Percentiles rank a stretch among this genome's conserved stretches.
Conservation (phyloP, 2,329 filamentous ascomycete species). For the Penicillium sp. region DNA sequence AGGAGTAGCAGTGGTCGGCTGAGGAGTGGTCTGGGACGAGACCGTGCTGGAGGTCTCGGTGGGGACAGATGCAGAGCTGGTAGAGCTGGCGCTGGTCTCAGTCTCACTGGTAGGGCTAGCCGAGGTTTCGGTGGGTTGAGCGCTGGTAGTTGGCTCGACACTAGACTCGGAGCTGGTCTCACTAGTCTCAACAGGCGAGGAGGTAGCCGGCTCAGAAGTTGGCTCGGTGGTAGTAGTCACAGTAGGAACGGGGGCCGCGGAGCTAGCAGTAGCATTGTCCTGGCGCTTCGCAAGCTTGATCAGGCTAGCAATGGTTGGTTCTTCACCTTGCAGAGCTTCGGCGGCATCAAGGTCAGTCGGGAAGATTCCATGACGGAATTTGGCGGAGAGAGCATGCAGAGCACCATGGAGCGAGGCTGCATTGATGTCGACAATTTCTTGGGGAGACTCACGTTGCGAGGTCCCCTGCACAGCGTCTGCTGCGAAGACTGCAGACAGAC, state of each 20-base stretch:
- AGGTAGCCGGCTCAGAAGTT: constrained; percentile 10
- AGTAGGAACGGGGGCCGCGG: not conserved
- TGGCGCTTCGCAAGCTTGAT: constrained; percentile 65
- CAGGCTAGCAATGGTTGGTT: constrained; percentile 61
- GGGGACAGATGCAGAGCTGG: not conserved
- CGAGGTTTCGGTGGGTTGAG: constrained; percentile 16
- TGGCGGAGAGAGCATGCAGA: constrained; percentile 61
- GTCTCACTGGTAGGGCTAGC: constrained; percentile 10
- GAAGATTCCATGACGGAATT: constrained; percentile 68
- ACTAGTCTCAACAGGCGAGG: constrained; percentile 13
- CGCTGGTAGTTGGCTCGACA: constrained; percentile 9
- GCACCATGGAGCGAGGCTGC: constrained; percentile 63
- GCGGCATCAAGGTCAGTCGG: constrained; percentile 62
- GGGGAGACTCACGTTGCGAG: constrained; percentile 41
- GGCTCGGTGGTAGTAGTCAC: constrained; percentile 7
- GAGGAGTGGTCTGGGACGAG: constrained; percentile 18
- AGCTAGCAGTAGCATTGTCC: constrained; percentile 27
- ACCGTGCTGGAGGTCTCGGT: not conserved
- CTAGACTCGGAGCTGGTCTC: constrained; percentile 10
- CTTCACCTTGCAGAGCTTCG: constrained; percentile 59
- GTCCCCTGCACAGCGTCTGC: constrained; percentile 17
- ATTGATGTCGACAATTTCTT: constrained; percentile 56
- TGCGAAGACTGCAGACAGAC: constrained; percentile 26
- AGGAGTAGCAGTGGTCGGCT: constrained; percentile 25
- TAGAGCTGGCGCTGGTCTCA: constrained; percentile 5